A percentile compares a stretch with the other conserved stretches of the same genome.
Conservation (phyloP, 2,329 filamentous ascomycete genomes). For the Exutisphaerella laricina region DNA sequence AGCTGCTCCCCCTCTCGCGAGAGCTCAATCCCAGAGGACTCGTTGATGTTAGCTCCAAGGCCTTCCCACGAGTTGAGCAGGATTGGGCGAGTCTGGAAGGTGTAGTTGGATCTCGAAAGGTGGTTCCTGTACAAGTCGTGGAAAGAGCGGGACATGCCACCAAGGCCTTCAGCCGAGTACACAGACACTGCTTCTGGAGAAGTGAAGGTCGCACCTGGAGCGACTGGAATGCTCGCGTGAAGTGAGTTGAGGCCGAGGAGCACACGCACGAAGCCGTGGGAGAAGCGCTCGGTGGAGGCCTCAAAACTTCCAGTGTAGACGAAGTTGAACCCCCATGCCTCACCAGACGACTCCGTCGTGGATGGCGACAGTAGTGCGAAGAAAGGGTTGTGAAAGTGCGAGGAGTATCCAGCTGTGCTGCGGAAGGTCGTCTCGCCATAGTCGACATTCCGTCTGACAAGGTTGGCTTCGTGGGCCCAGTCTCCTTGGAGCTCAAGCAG, state of each 20-base stretch:
- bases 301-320: conserved; percentile 60
- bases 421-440: conserved; percentile 54
- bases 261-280: conserved; percentile 56
- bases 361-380: conserved; percentile 51
- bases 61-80: conserved; percentile 65
- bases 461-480: conserved; percentile 53
- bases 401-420: conserved; percentile 57
- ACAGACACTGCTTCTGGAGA: conserved; percentile 60
- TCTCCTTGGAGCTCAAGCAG: conserved; percentile 59
- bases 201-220: conserved; percentile 51
- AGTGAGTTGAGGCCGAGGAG: conserved; percentile 56
- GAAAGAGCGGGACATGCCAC: conserved; percentile 57
- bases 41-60: conserved; percentile 54
- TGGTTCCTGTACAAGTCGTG: conserved; percentile 59
- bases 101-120: conserved; percentile 54
- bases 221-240: conserved; percentile 55
- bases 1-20: conserved; percentile 54
- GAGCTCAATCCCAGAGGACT: conserved; percentile 50
- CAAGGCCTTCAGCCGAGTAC: conserved; percentile 55
- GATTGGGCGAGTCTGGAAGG: conserved; percentile 47
- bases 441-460: conserved; percentile 51
- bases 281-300: conserved; percentile 57
- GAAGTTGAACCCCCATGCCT: conserved; percentile 61
- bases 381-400: conserved; percentile 61
- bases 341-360: conserved; percentile 56